phyloP scores from a whole-genome alignment of 345 rosid species.

The Linum lewisii region DNA sequence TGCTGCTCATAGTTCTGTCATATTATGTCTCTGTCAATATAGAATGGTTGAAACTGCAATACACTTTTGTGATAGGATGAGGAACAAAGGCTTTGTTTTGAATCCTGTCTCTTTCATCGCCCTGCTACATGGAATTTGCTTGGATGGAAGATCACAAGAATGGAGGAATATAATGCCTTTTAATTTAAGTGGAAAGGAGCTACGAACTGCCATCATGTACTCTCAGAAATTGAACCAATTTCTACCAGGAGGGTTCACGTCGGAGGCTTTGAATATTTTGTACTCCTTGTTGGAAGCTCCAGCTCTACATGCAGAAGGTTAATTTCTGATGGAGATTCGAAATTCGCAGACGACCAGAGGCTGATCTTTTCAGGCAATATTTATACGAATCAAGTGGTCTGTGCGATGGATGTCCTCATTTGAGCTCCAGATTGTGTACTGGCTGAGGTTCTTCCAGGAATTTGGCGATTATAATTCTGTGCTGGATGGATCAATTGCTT shows the following conservation, averaged over 20 bases:
- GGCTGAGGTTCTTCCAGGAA: too few species aligned
- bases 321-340: constrained; percentile 18
- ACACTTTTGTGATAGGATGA: constrained; percentile 40
- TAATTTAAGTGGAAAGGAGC: constrained; percentile 35
- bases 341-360: neutral
- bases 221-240: constrained; percentile 29
- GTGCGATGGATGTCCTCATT: too few species aligned
- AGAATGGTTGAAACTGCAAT: constrained; percentile 62
- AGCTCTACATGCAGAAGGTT: constrained; percentile 18
- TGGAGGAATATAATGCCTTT: constrained; percentile 36
- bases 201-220: constrained; percentile 41
- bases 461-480: too few species aligned
- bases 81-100: constrained; percentile 42
- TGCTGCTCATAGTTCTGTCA: constrained; percentile 56
- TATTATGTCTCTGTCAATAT: constrained; percentile 50
- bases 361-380: neutral
- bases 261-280: constrained; percentile 44
- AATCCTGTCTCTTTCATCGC: constrained; percentile 54
- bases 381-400: neutral
- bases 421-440: too few species aligned
- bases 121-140: constrained; percentile 54
- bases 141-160: constrained; percentile 44
- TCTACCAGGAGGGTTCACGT: constrained; percentile 30
- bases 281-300: constrained; percentile 24
- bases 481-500: too few species aligned